Evolutionary conservation across 2,329 filamentous ascomycete species (phyloP), one percentile per base, ranked within the genome.

Genomic region (Alternaria triticimaculans): DNA sequence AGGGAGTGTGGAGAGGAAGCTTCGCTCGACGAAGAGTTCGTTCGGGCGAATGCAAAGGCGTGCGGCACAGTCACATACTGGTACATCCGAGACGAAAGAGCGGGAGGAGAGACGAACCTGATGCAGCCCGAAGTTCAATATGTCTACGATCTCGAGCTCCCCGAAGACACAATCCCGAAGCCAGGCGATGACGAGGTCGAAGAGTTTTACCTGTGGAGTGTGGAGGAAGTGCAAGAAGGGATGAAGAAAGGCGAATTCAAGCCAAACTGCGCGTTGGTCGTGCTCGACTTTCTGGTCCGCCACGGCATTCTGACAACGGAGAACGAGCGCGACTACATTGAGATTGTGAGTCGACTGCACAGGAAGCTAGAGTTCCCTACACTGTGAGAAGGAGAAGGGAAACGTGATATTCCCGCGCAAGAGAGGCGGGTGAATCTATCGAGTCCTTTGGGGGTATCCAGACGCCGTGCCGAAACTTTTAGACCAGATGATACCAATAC

Each of bases 101-200:
- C 93, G 4, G 93, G 93, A 11, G 94, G 94, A 10, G 93, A 97
- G 81, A 88, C 86, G 10, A 91, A 90, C 11, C 85, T 96, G 74
- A 85, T 97, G 76, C 95, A 97, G 81, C 96, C 96, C 0, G 96
- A 98, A 81, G 90, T 89, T 73, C 91, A 98, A 81, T 97, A 94
- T 84, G 84, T 97, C 48, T 99, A 96, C 81, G 94, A 99, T 78
- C 83, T 98, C 66, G 90, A 93, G 79, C 83, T 99, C 67, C 87
- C 90, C 3, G 80, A 83, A 6, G 88, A 89, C 63, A 85, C 93
- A 5, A 82, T 88, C 37, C 94, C 92, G 12, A 87, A 86, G 76
- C 94, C 95, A 18, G 90, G 91, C 62, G 96, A 99, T 79, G 90
- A 91, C 57, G 96, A 99, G 82, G 96, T 97, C 5, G 92, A 94